These are phyloP conservation scores for Citrus trifoliata DNA, from an alignment of 345 rosid genomes.

Conservation along the genomic window DNA sequence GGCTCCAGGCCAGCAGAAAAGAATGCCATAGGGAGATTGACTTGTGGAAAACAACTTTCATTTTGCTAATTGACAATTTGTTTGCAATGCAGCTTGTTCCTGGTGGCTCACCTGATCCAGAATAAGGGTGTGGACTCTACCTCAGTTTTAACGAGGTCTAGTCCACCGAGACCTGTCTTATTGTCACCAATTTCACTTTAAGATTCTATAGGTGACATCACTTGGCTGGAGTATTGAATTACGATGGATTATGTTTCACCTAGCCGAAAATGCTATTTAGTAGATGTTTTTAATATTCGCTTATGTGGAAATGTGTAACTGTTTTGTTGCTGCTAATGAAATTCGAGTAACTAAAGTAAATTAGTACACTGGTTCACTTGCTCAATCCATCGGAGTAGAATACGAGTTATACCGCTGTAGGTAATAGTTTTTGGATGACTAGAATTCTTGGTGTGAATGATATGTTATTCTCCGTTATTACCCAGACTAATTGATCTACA, in stretches of 20 bases:
- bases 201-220: background rate
- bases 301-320: background rate
- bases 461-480: too few relatives aligned
- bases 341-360: too few relatives aligned
- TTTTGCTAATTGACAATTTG: conserved; percentile 5
- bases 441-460: background rate
- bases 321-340: background rate
- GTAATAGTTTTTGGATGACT: background rate
- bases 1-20: background rate
- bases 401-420: background rate
- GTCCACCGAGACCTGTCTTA: background rate
- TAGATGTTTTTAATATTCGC: background rate
- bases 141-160: conserved; percentile 2
- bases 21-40: background rate
- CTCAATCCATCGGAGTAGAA: background rate
- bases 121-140: conserved; percentile 12
- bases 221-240: background rate
- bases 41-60: background rate
- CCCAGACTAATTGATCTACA: too few relatives aligned
- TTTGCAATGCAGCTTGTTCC: conserved; percentile 78
- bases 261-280: background rate
- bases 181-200: background rate
- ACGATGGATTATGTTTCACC: background rate
- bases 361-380: background rate
- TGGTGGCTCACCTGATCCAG: conserved; percentile 79